Evolutionary conservation across 1,139 yeast genomes (phyloP).

Genomic region (Yamadazyma trypodendri): DNA sequence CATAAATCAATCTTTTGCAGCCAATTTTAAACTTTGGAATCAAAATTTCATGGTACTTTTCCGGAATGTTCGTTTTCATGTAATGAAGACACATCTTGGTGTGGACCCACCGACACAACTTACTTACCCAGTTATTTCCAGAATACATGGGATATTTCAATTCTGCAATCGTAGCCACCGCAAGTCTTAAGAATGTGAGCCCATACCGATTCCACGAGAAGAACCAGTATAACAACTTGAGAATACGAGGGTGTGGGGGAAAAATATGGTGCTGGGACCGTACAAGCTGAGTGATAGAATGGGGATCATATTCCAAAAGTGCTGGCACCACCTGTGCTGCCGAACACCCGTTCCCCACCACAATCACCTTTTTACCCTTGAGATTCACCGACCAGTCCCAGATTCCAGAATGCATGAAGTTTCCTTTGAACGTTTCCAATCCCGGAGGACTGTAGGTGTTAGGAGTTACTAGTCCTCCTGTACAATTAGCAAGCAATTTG

Average conservation of each 20-base stretch:
- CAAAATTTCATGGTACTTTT: conserved; percentile 30
- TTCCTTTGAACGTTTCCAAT: conserved; percentile 42
- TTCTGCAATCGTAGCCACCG: conserved; percentile 33
- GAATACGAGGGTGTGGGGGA: conserved; percentile 36
- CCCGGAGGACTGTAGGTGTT: conserved; percentile 32
- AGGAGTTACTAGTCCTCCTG: conserved; percentile 43
- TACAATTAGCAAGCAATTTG: conserved; percentile 31
- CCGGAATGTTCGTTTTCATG: conserved; percentile 34
- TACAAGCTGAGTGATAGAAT: conserved; percentile 32
- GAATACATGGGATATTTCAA: conserved; percentile 35
- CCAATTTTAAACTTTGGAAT: conserved; percentile 44
- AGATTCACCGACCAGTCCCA: conserved; percentile 45
- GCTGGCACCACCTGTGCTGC: conserved; percentile 44
- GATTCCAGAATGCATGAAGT: conserved; percentile 47
- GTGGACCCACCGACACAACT: conserved; percentile 26
- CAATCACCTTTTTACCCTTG: conserved; percentile 32
- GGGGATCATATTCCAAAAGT: conserved; percentile 29
- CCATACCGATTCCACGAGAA: conserved; percentile 23
- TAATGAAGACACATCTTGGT: conserved; percentile 22
- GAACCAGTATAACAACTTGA: conserved; percentile 22
- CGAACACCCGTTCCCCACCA: conserved; percentile 46
- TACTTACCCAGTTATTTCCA: conserved; percentile 29
- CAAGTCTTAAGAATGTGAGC: conserved; percentile 26
- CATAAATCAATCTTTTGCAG: conserved; percentile 44
- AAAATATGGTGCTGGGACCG: conserved; percentile 40